phyloP scores from a whole-genome alignment of 2,329 filamentous ascomycete genomes.

The Aspergillus sp. region DNA sequence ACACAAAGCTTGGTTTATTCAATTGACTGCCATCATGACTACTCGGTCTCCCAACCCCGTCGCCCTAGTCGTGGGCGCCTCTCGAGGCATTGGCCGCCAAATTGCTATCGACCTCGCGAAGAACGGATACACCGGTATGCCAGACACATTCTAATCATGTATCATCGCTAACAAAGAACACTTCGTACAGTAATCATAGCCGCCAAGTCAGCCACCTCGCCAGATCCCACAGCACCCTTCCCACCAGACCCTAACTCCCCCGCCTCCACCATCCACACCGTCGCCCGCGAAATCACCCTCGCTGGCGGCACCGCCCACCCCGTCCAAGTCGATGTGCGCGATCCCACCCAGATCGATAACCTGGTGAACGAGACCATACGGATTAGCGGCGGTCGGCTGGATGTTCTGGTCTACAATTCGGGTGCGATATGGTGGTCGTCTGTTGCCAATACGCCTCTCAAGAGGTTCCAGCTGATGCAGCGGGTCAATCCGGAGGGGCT shows the following conservation, averaged over 20 bases:
- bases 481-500: constrained; percentile 73
- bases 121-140: constrained; percentile 67
- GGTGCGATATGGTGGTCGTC: constrained; percentile 85
- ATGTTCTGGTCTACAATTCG: constrained; percentile 79
- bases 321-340: constrained; percentile 70
- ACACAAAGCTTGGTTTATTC: too few species aligned
- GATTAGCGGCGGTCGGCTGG: constrained; percentile 63
- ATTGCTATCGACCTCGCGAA: constrained; percentile 75
- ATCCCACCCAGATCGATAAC: constrained; percentile 60
- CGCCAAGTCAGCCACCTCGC: constrained; percentile 72
- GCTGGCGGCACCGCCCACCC: constrained; percentile 66
- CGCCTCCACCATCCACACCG: constrained; percentile 76
- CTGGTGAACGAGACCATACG: constrained; percentile 63
- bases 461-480: constrained; percentile 79
- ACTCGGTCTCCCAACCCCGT: constrained; percentile 43
- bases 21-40: not conserved
- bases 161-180: not conserved
- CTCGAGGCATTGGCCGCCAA: constrained; percentile 78
- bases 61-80: constrained; percentile 73
- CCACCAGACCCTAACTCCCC: constrained; percentile 76
- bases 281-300: constrained; percentile 71
- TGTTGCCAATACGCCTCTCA: constrained; percentile 70
- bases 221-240: constrained; percentile 58
- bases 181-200: constrained; percentile 66
- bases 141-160: constrained; percentile 1